Evolutionary conservation across 208 protist genomes (phyloP).

Genomic region (Trypanosoma theileri): DNA sequence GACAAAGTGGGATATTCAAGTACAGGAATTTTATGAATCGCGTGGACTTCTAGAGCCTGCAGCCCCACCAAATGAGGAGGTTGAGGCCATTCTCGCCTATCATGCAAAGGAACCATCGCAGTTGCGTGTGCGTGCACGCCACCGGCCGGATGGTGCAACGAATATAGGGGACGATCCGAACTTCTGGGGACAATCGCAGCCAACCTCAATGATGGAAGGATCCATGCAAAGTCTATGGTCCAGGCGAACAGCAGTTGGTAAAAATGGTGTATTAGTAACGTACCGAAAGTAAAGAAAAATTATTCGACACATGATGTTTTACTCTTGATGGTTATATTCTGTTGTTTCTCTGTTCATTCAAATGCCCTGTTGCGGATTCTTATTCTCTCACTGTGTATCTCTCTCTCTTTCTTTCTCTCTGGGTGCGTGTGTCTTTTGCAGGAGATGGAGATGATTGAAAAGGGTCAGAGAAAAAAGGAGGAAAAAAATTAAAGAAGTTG

Average conservation of each 20-base stretch:
- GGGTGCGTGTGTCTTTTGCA: too few species aligned
- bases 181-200: conserved; percentile 66
- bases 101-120: conserved; percentile 52
- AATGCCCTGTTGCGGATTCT: too few species aligned
- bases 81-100: conserved; percentile 80
- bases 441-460: too few species aligned
- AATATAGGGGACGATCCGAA: conserved; percentile 83
- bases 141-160: conserved; percentile 81
- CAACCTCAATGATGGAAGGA: conserved; percentile 60
- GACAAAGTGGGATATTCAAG: conserved; percentile 92
- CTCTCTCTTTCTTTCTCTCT: too few species aligned
- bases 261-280: conserved; percentile 62
- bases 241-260: conserved; percentile 64
- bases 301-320: background rate
- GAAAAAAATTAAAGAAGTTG: too few species aligned
- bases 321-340: too few species aligned
- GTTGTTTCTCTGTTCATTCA: too few species aligned
- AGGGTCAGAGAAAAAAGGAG: too few species aligned
- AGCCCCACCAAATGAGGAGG: conserved; percentile 67
- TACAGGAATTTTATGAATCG: conserved; percentile 90
- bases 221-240: conserved; percentile 83
- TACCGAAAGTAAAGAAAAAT: conserved; percentile 42
- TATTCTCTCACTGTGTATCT: too few species aligned
- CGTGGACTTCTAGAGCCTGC: conserved; percentile 74
- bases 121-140: conserved; percentile 82